Evolutionary conservation across 495 filamentous ascomycete genomes (phyloP).

Genomic region (Tuber umbilicatum): DNA sequence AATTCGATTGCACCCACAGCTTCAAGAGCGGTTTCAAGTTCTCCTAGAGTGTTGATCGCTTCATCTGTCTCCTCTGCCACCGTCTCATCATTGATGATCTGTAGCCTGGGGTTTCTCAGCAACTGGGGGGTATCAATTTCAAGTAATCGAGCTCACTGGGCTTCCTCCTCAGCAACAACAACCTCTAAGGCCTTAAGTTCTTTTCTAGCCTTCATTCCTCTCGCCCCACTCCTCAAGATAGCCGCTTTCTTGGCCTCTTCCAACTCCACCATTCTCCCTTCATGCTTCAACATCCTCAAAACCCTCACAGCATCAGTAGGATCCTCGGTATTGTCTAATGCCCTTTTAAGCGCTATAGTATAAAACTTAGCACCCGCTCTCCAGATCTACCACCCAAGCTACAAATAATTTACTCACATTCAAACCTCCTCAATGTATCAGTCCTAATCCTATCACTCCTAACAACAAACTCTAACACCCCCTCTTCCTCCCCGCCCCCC

Average conservation of each 20-base stretch:
- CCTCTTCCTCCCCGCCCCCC: slow-evolving; percentile 11
- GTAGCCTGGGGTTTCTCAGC: background rate
- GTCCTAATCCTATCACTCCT: slow-evolving; percentile 58
- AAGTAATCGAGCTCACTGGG: slow-evolving; percentile 48
- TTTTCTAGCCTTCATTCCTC: slow-evolving; percentile 67
- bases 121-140: slow-evolving; percentile 38
- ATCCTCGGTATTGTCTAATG: slow-evolving; percentile 47
- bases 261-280: slow-evolving; percentile 55
- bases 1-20: slow-evolving; percentile 49
- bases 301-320: slow-evolving; percentile 53
- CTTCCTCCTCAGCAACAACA: slow-evolving; percentile 51
- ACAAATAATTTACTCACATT: slow-evolving; percentile 48
- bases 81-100: slow-evolving; percentile 51
- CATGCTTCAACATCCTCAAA: slow-evolving; percentile 54
- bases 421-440: slow-evolving; percentile 53
- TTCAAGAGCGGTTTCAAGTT: slow-evolving; percentile 56
- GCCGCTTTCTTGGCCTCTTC: slow-evolving; percentile 66
- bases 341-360: slow-evolving; percentile 45
- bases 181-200: slow-evolving; percentile 59
- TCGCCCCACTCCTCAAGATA: slow-evolving; percentile 61
- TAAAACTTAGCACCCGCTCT: background rate
- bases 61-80: slow-evolving; percentile 57
- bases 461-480: slow-evolving; percentile 61
- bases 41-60: slow-evolving; percentile 57
- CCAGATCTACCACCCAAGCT: background rate